These are phyloP conservation scores for Lachnellula occidentalis DNA, from an alignment of 2,329 filamentous ascomycete species.

Conservation along the genomic window DNA sequence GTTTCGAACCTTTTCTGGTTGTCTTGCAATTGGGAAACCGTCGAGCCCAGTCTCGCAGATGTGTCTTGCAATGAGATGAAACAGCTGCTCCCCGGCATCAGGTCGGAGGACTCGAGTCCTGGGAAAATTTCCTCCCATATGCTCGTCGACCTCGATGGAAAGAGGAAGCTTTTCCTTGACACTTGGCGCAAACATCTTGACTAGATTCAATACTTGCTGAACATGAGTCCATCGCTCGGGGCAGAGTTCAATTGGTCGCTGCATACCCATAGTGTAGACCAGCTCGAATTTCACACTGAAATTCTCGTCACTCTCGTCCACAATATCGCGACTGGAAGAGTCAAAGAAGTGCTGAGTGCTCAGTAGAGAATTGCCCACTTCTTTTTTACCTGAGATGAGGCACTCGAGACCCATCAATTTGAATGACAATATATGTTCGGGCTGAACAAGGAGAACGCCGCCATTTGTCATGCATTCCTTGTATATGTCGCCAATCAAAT, in stretches of 20 bases:
- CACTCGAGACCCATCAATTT: conserved; percentile 55
- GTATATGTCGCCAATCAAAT: conserved; percentile 35
- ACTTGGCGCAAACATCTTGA: conserved; percentile 25
- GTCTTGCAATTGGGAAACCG: conserved; percentile 7
- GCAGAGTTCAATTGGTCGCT: conserved; percentile 44
- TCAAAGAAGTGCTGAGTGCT: conserved; percentile 42
- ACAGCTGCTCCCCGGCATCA: not conserved
- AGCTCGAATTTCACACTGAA: conserved; percentile 57
- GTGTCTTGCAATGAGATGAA: not conserved
- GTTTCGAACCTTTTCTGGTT: not conserved
- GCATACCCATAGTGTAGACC: conserved; percentile 55
- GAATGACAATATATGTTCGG: conserved; percentile 60
- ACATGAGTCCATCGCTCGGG: conserved; percentile 52
- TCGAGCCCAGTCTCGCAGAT: conserved; percentile 11
- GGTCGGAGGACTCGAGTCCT: conserved; percentile 37
- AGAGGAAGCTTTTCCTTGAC: conserved; percentile 10
- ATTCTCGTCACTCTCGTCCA: conserved; percentile 63
- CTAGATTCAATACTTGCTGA: conserved; percentile 45
- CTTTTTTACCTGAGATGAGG: conserved; percentile 29
- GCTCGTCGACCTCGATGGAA: conserved; percentile 39
- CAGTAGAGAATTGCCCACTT: not conserved
- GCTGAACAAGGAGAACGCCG: conserved; percentile 55
- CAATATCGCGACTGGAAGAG: conserved; percentile 44
- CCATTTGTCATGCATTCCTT: conserved; percentile 42
- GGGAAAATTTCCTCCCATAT: conserved; percentile 40